phyloP scores from a whole-genome alignment of 2,329 filamentous ascomycete species.

The Aspergillus sp. region DNA sequence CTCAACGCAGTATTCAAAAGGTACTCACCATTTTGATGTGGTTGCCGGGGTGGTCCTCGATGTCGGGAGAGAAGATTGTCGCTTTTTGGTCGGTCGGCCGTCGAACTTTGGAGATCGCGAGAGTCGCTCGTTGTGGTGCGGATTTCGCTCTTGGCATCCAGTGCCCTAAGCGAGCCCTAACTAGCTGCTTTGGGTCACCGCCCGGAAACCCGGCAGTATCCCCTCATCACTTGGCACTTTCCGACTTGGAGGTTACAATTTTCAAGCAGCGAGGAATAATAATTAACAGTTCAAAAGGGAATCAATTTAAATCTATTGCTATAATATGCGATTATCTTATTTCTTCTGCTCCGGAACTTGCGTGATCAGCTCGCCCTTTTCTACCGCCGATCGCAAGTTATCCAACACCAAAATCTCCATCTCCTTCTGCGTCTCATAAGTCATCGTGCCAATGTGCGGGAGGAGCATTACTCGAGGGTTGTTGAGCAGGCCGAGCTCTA shows the following conservation, averaged over 20 bases:
- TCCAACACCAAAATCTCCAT: slow-evolving; percentile 62
- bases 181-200: slow-evolving; percentile 26
- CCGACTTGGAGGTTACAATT: not conserved
- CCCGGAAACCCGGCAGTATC: slow-evolving; percentile 15
- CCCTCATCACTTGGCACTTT: not conserved
- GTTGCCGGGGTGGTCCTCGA: slow-evolving; percentile 45
- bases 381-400: slow-evolving; percentile 57
- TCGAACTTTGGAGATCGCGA: slow-evolving; percentile 31
- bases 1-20: slow-evolving; percentile 11
- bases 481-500: slow-evolving; percentile 49
- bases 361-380: slow-evolving; percentile 59
- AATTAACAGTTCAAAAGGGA: not conserved
- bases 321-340: not conserved
- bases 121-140: slow-evolving; percentile 36
- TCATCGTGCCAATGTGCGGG: slow-evolving; percentile 61
- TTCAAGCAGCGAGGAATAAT: not conserved
- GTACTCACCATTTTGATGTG: slow-evolving; percentile 49
- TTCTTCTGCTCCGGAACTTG: slow-evolving; percentile 58
- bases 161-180: slow-evolving; percentile 45
- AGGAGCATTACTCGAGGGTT: slow-evolving; percentile 52
- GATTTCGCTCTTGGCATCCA: slow-evolving; percentile 42
- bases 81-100: slow-evolving; percentile 38
- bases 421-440: slow-evolving; percentile 60
- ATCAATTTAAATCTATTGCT: not conserved
- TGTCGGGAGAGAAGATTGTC: slow-evolving; percentile 41